A percentile compares a stretch with the other conserved stretches of the same genome.
These are phyloP conservation scores for Dactylonectria estremocensis DNA, from an alignment of 2,329 filamentous ascomycete genomes.

Conservation along the genomic window DNA sequence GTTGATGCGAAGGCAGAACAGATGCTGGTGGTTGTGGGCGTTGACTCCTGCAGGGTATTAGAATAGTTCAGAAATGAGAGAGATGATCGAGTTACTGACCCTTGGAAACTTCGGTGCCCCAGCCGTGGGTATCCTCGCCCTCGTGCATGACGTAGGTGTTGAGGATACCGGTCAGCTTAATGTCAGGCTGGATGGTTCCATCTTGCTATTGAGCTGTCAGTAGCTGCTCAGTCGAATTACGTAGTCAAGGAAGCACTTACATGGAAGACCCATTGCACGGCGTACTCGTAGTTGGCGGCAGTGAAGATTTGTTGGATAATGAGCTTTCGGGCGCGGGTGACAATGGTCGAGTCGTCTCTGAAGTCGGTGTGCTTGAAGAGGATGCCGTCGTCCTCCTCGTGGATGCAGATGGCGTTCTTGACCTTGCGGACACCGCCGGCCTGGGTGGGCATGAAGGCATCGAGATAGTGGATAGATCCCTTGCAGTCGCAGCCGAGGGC, in stretches of 20 bases:
- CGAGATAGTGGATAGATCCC: constrained; percentile 91
- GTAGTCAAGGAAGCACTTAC: not conserved
- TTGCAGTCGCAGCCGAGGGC: constrained; percentile 89
- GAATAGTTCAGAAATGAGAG: not conserved
- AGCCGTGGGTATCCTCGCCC: constrained; percentile 86
- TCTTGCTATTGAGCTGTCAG: constrained; percentile 69
- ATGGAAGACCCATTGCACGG: constrained; percentile 81
- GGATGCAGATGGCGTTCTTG: constrained; percentile 96
- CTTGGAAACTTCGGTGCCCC: constrained; percentile 91
- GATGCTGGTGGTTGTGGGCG: constrained; percentile 95
- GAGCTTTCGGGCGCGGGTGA: constrained; percentile 88
- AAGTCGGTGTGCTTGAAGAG: constrained; percentile 97
- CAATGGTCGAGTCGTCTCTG: constrained; percentile 88
- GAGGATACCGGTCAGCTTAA: constrained; percentile 91
- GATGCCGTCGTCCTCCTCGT: constrained; percentile 93
- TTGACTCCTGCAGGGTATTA: constrained; percentile 66
- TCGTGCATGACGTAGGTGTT: constrained; percentile 90
- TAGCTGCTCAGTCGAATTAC: not conserved
- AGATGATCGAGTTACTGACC: constrained; percentile 50
- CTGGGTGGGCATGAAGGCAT: constrained; percentile 86
- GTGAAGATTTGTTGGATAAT: constrained; percentile 95
- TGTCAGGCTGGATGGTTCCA: constrained; percentile 91
- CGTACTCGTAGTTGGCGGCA: constrained; percentile 95
- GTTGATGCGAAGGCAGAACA: constrained; percentile 92
- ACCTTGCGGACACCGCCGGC: constrained; percentile 83